phyloP scores from a whole-genome alignment of 2,329 filamentous ascomycete genomes.

The Talaromyces islandicus region DNA sequence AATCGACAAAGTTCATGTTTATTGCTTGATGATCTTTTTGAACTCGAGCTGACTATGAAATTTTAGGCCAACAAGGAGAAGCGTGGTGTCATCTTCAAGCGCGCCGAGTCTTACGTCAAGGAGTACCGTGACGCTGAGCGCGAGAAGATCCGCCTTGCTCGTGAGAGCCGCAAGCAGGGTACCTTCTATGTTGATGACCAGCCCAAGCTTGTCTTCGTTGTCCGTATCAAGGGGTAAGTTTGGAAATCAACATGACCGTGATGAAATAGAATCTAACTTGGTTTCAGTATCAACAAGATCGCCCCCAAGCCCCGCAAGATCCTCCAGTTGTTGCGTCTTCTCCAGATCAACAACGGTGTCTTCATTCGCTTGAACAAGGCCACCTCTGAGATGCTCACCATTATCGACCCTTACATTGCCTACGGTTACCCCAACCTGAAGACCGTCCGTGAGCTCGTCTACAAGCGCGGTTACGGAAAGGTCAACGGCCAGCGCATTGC shows the following conservation, averaged over 20 bases:
- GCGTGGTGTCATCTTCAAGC: constrained; percentile 98
- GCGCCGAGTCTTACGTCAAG: constrained; percentile 98
- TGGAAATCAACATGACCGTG: background rate
- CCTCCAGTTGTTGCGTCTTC: constrained; percentile 95
- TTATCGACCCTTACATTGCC: constrained; percentile 97
- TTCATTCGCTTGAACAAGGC: constrained; percentile 98
- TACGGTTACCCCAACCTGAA: constrained; percentile 99
- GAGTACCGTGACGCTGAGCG: constrained; percentile 98
- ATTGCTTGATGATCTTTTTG: constrained; percentile 11
- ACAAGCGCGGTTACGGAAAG: constrained; percentile 99
- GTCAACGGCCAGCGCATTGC: constrained; percentile 96
- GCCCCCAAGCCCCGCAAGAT: constrained; percentile 99
- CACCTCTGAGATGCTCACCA: constrained; percentile 92
- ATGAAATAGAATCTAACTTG: background rate
- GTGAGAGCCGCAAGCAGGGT: constrained; percentile 85
- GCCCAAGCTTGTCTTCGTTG: constrained; percentile 92
- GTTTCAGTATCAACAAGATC: constrained; percentile 97
- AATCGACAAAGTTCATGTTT: constrained; percentile 11
- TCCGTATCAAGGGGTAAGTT: constrained; percentile 93
- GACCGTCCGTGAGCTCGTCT: constrained; percentile 97
- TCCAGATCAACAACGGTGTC: constrained; percentile 99
- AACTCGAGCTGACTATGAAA: constrained; percentile 20
- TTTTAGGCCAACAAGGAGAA: constrained; percentile 94
- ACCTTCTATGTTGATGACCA: constrained; percentile 92
- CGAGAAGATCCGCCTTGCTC: constrained; percentile 91